Evolutionary conservation across 2,329 filamentous ascomycete species (phyloP), one percentile per base, ranked within the genome.

Genomic region (Penicillium paneum): DNA sequence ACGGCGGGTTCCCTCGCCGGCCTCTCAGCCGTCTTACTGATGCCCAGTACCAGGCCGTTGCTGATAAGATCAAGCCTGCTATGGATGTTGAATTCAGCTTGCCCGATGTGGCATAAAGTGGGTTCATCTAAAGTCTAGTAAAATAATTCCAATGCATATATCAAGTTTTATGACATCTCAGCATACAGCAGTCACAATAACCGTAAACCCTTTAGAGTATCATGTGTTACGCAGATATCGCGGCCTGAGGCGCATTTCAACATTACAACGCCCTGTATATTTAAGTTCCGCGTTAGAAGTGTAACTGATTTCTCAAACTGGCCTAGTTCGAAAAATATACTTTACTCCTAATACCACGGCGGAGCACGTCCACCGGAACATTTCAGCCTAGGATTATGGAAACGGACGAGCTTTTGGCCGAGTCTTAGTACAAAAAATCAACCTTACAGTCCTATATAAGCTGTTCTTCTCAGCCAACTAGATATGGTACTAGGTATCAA

Each of bases 1-100:
- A 95, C 70, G 90, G 91, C 35, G 90, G 89, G 1, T 86, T 84
- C 71, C 88, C 90, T 2, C 83, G 91, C 56, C 80, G 82, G 64
- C 90, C 90, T 29, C 58, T 75, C 56, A 66, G 49, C 35, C 64
- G 72, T 49, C 60, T 74, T 42, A 69, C 59, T 32, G 68, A 68
- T 45, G 64, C 58, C 8, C 64, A 72, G 52, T 62, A 61, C 10
- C 57, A 70, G 61, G 59, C 56, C 8, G 54, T 75, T 29, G 69
- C 68, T 11, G 65, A 66, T 49, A 66, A 68, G 51, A 71, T 74
- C 35, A 69, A 71, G 63, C 61, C 67, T 36, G 68, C 70, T 8
- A 63, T 75, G 63, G 67, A 68, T 39, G 62, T 73, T 46, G 72
- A 75, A 61, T 31, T 55, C 43, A 59, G 63, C 21, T 60, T 74